Base-by-base conservation (phyloP, 495 filamentous ascomycete genomes). In the Penicillium daleae region DNA sequence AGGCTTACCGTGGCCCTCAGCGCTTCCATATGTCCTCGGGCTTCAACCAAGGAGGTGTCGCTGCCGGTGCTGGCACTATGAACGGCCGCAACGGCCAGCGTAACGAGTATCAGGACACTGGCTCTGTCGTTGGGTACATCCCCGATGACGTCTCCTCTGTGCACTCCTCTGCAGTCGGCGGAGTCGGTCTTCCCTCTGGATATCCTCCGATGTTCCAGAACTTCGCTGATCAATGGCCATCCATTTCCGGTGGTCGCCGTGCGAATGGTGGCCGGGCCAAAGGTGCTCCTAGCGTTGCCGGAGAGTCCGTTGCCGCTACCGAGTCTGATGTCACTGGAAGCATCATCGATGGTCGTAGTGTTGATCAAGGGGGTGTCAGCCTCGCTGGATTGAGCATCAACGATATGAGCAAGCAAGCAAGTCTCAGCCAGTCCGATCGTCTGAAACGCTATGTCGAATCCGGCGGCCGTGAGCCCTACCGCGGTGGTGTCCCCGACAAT, bases 121-220 rank as follows among this genome's bases (percentile, higher is more conserved):
- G 92, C 22, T 97, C 93, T 24, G 88, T 97, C 66, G 82, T 97
- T 64, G 88, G 90, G 21, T 98, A 96, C 68, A 97, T 99, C 58
- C 93, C 95, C 0, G 95, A 99, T 70, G 95, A 99, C 75, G 92
- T 97, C 24, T 97, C 93, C 29, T 97, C 92, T 1, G 90, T 98
- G 37, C 93, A 99, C 72, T 94, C 93, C 42, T 96, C 92, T 22
- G 90, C 94, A 10, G 82, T 97, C 33, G 92, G 92, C 35, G 92
- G 92, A 42, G 90, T 91, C 44, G 89, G 89, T 15, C 76, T 93
- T 48, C 82, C 89, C 19, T 90, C 91, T 46, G 89, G 89, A 24
- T 99, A 93, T 71, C 95, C 95, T 9, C 90, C 89, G 24, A 97
- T 98, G 90, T 99, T 99, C 76, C 92, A 91, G 55, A 89, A 89